Evolutionary conservation across 257 asterid species (phyloP), one percentile per base, ranked within the genome.

Genomic region (Pogostemon cablin): DNA sequence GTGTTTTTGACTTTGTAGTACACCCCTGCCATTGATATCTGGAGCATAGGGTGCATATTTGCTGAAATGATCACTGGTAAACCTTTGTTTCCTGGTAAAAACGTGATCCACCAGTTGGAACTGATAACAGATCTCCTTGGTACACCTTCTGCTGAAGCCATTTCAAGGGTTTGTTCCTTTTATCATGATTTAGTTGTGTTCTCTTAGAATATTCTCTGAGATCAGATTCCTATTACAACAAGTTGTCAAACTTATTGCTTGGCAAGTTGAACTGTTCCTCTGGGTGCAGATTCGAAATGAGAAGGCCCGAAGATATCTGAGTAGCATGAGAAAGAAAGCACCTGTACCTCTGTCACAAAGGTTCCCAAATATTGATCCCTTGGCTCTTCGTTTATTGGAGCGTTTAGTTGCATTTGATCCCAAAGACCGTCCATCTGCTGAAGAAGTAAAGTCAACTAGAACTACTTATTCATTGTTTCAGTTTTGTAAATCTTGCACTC

Each of bases 11-110:
- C 35, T 60, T 78, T 80, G 78, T 95, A 92, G 97, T 92, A 92
- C 74, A 90, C 98, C 44, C 97, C 97, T 20, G 97, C 98, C 63
- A 90, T 90, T 76, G 98, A 92, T 68, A 88, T 90, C 69, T 92
- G 98, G 98, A 90, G 98, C 84, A 83, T 92, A 65, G 98, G 98
- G 78, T 92, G 98, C 78, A 90, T 92, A 80, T 92, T 90, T 82
- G 97, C 90, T 5, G 98, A 92, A 86, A 84, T 92, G 86, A 81
- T 92, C 42, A 79, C 86, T 35, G 95, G 98, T 52, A 90, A 87
- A 72, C 97, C 97, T 2, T 72, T 93, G 80, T 93, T 93, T 75
- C 96, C 98, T 47, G 98, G 97, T 59, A 90, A 82, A 68, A 86
- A 93, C 71, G 97, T 87, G 67, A 95, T 92, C 73, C 93, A 90